Evolutionary conservation across 2,329 filamentous ascomycete genomes (phyloP).

Genomic region (Knoxdaviesia proteae): DNA sequence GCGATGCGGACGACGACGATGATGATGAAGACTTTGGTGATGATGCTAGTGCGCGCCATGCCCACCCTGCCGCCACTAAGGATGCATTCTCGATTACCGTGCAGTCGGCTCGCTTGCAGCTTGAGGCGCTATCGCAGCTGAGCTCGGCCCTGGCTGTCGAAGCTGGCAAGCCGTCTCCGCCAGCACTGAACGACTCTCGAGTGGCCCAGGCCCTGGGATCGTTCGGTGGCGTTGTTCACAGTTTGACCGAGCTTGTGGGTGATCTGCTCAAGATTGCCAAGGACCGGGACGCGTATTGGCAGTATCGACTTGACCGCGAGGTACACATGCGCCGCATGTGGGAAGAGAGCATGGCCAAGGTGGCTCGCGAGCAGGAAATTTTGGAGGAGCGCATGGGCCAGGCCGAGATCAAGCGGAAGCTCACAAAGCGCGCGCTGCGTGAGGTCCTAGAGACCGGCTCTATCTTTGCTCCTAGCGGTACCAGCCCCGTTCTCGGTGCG

Average conservation of each 20-base stretch:
- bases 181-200: conserved; percentile 55
- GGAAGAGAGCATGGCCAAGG: conserved; percentile 97
- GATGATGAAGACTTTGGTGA: conserved; percentile 62
- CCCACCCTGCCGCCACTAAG: conserved; percentile 54
- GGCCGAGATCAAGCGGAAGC: conserved; percentile 72
- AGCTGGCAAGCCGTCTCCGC: conserved; percentile 30
- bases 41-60: conserved; percentile 56
- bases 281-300: conserved; percentile 92
- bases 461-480: conserved; percentile 11
- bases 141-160: conserved; percentile 63
- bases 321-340: conserved; percentile 84
- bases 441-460: conserved; percentile 50
- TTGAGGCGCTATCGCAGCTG: conserved; percentile 75
- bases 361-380: conserved; percentile 86
- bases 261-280: conserved; percentile 81
- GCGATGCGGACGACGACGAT: conserved; percentile 32
- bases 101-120: conserved; percentile 78
- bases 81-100: conserved; percentile 95
- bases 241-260: conserved; percentile 63
- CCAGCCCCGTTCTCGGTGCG: conserved; percentile 5
- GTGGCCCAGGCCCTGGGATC: conserved; percentile 60
- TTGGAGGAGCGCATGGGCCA: conserved; percentile 75
- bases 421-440: conserved; percentile 72
- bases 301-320: conserved; percentile 81
- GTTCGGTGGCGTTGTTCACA: conserved; percentile 78